phyloP scores from a whole-genome alignment of 1,284 basidiomycete species.

The Boletus albobrunnescens region DNA sequence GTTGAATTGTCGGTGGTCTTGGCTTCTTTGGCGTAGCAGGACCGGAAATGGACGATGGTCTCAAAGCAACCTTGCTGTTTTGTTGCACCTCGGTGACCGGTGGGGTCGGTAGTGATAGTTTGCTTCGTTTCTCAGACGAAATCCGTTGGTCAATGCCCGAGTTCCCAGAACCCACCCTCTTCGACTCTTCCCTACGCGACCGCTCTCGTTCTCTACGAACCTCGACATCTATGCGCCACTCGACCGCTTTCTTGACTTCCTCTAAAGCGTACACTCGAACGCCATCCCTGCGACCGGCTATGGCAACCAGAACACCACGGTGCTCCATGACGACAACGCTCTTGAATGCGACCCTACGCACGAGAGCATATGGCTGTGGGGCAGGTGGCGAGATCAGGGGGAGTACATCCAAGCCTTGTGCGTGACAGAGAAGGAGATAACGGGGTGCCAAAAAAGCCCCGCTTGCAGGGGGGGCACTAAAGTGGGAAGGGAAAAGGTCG shows the following conservation, averaged over 20 bases:
- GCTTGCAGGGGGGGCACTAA: slow-evolving; percentile 66
- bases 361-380: slow-evolving; percentile 71
- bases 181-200: slow-evolving; percentile 59
- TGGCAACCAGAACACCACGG: slow-evolving; percentile 77
- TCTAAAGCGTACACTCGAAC: slow-evolving; percentile 81
- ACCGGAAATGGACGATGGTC: slow-evolving; percentile 37
- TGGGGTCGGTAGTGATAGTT: slow-evolving; percentile 46
- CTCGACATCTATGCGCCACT: slow-evolving; percentile 82
- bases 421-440: slow-evolving; percentile 76
- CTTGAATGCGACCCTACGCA: slow-evolving; percentile 75
- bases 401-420: slow-evolving; percentile 76
- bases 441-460: slow-evolving; percentile 76
- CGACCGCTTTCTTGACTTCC: slow-evolving; percentile 75
- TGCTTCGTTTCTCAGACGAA: slow-evolving; percentile 43
- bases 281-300: slow-evolving; percentile 76
- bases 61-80: slow-evolving; percentile 37
- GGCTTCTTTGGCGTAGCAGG: slow-evolving; percentile 27
- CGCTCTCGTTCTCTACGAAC: slow-evolving; percentile 67
- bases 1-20: slow-evolving; percentile 37
- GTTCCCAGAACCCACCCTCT: slow-evolving; percentile 40
- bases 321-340: slow-evolving; percentile 86
- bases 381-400: slow-evolving; percentile 68
- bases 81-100: slow-evolving; percentile 36
- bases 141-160: slow-evolving; percentile 34
- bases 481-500: slow-evolving; percentile 68